Base-by-base conservation (phyloP, 2,329 filamentous ascomycete species). In the Stemphylium vesicarium region DNA sequence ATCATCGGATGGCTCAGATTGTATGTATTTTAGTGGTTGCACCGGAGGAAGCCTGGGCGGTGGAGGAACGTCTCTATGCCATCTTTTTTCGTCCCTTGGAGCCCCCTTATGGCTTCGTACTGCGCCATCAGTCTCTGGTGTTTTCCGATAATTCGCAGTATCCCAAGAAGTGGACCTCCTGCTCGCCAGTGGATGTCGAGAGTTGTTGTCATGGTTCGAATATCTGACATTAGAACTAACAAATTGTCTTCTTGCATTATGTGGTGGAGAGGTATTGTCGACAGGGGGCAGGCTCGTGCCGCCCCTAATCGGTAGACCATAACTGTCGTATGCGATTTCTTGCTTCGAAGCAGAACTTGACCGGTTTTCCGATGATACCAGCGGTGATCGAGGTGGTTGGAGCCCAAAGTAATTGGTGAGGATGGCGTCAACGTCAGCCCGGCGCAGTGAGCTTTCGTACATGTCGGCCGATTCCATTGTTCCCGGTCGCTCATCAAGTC, bases 11-110 rank as follows among this genome's bases (percentile, higher is more conserved):
- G 13, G n/a, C 13, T 37, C 31, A 16, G 13, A 1, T 20, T 9
- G 26, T 15, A 37, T 9, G 16, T n/a, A 18, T 32, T 41, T 36
- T 12, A 33, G 26, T 16, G 32, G 39, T 13, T 15, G 29, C 11
- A 36, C 22, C 13, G 18, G 12, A 12, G 39, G 50, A 13, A 24
- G 32, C 41, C 12, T 41, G 3, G 50, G 44, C 16, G 43, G 50
- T 11, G 42, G 35, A 10, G n/a, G 26, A 26, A 20, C 13, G 8
- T 40, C 33, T 11, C 20, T 55, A 8, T 47, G 10, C 46, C 51
- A 51, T 29, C 20, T 50, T 16, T 55, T 55, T 20, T 41, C 35
- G 16, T 33, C 26, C 22, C 42, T 50, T 20, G 51, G 41, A 13
- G 16, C 16, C 1, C 24, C 9, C 2, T 31, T 4, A 9, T 20